Percentiles rank a stretch among this genome's conserved stretches.
phyloP scores from a whole-genome alignment of 148 eudicot genomes.

The Oxyria digyna region DNA sequence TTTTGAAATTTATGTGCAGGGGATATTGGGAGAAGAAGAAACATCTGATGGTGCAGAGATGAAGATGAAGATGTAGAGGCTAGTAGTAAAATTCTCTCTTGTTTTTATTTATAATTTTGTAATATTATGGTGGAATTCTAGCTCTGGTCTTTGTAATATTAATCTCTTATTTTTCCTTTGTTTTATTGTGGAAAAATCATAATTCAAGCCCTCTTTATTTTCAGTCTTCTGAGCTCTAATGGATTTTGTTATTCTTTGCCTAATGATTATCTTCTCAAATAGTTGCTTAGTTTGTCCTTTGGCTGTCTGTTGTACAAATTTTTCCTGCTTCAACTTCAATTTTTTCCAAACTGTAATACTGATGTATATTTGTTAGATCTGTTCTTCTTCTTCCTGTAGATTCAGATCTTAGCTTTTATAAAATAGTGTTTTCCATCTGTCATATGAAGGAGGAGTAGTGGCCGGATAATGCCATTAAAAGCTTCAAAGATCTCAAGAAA shows the following conservation, averaged over 20 bases:
- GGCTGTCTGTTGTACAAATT: not conserved
- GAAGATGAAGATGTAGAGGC: constrained; percentile 2
- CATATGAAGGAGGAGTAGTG: not conserved
- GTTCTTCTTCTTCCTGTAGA: not conserved
- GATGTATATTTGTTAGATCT: not conserved
- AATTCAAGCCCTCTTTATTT: not conserved
- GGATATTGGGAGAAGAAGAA: not conserved
- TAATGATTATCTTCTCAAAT: not conserved
- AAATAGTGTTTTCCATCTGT: not conserved
- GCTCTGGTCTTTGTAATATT: not conserved
- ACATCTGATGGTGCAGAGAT: not conserved
- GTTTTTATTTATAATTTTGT: too few species aligned
- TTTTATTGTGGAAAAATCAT: constrained; percentile 1
- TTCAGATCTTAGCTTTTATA: not conserved
- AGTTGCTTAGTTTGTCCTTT: constrained; percentile 1
- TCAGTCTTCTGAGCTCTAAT: not conserved
- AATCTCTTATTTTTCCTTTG: not conserved
- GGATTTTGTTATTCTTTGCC: not conserved
- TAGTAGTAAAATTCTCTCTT: not conserved
- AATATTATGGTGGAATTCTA: constrained; percentile 2
- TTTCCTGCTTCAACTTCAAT: not conserved
- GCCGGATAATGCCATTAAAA: not conserved
- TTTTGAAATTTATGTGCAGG: not conserved
- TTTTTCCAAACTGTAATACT: not conserved
- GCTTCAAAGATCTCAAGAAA: not conserved